Conservation (phyloP, 768 basidiomycete species). For the Leccinellum luteum region DNA sequence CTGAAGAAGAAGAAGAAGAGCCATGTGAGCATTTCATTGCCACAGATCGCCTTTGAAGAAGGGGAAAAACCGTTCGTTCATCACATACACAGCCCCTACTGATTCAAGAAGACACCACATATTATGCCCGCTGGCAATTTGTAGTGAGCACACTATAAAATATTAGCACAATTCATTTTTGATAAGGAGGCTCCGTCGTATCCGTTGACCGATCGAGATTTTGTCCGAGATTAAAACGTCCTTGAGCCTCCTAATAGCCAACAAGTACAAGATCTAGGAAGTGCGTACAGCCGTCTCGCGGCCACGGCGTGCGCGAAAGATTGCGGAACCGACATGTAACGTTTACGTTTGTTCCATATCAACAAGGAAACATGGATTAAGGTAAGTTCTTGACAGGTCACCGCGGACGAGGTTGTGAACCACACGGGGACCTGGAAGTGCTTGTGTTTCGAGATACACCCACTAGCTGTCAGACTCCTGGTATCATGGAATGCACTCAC, state of each 20-base stretch:
- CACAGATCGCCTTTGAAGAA: constrained; percentile 8
- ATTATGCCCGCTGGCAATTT: constrained; percentile 2
- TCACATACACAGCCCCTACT: background rate
- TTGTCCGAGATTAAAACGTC: constrained; percentile 18
- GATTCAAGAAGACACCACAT: background rate
- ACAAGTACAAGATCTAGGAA: constrained; percentile 6
- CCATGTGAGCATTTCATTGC: constrained; percentile 10
- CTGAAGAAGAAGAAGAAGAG: background rate
- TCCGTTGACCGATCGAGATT: constrained; percentile 20
- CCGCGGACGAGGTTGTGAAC: constrained; percentile 18
- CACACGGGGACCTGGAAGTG: constrained; percentile 2
- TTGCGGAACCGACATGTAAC: constrained; percentile 16
- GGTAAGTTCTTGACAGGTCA: constrained; percentile 12
- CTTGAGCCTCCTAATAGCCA: constrained; percentile 15
- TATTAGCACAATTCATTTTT: constrained; percentile 16
- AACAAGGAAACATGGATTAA: background rate
- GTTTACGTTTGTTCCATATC: constrained; percentile 1
- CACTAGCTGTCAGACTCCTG: constrained; percentile 9
- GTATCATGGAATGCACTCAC: background rate
- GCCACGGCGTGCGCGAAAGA: constrained; percentile 11
- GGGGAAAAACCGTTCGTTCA: background rate
- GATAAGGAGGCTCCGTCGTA: constrained; percentile 3
- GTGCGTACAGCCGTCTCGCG: constrained; percentile 4
- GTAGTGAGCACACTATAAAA: constrained; percentile 5
- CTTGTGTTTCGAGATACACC: constrained; percentile 6